A percentile compares a stretch with the other conserved stretches of the same genome.
phyloP scores from a whole-genome alignment of 495 filamentous ascomycete genomes.

The Penicillium desertorum region DNA sequence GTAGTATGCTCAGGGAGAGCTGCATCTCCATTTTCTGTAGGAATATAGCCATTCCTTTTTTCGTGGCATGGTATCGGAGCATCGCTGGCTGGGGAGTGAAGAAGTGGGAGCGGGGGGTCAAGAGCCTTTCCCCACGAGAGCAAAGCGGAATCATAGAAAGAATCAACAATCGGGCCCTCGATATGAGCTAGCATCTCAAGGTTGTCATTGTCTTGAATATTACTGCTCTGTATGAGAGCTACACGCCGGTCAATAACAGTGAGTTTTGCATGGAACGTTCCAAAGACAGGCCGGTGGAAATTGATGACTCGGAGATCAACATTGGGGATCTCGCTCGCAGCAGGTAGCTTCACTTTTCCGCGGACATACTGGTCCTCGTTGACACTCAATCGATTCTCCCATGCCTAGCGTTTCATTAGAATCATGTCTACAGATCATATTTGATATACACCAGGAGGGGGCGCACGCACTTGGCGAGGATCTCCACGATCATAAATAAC shows the following conservation, averaged over 20 bases:
- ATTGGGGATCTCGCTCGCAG: constrained; percentile 62
- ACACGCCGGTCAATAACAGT: constrained; percentile 71
- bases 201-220: constrained; percentile 77
- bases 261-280: constrained; percentile 77
- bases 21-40: constrained; percentile 27
- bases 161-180: constrained; percentile 74
- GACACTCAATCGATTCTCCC: constrained; percentile 63
- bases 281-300: constrained; percentile 68
- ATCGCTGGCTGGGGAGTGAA: constrained; percentile 49
- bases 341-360: constrained; percentile 57
- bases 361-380: constrained; percentile 55
- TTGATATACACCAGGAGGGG: not conserved
- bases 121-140: constrained; percentile 68
- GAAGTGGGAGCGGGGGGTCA: constrained; percentile 59
- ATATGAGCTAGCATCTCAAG: constrained; percentile 77
- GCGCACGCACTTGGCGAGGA: constrained; percentile 52
- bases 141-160: constrained; percentile 68
- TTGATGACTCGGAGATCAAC: constrained; percentile 73
- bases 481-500: constrained; percentile 73
- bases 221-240: constrained; percentile 70
- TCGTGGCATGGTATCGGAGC: constrained; percentile 31
- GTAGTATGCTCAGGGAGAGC: constrained; percentile 55
- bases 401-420: constrained; percentile 31
- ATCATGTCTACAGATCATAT: not conserved
- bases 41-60: not conserved